phyloP scores from a whole-genome alignment of 495 filamentous ascomycete genomes.

The Trichoderma gamsii region DNA sequence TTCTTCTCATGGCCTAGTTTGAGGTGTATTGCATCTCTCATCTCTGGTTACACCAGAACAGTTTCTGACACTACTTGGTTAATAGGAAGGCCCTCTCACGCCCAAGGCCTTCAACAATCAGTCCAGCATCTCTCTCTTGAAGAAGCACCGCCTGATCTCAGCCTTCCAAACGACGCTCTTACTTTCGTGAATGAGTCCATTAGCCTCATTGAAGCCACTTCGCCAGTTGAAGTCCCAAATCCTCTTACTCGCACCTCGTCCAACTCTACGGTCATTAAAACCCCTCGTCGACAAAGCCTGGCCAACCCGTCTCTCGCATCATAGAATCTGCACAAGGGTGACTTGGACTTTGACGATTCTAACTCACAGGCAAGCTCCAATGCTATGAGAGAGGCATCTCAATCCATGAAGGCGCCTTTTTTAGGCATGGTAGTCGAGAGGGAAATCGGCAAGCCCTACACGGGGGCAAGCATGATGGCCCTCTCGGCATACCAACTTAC shows the following conservation, averaged over 20 bases:
- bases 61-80: neutral
- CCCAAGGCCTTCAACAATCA: neutral
- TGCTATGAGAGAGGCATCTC: neutral
- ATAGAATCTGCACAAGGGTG: neutral
- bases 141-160: neutral
- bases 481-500: neutral
- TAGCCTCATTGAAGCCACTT: neutral
- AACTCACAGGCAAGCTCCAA: slow-evolving; percentile 8
- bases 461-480: neutral
- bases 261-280: neutral
- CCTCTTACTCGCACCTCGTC: neutral
- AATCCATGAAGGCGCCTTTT: slow-evolving; percentile 26
- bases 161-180: neutral
- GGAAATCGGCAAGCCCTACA: neutral
- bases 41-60: neutral
- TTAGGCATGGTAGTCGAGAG: slow-evolving; percentile 27
- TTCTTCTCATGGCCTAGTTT: neutral
- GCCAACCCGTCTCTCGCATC: neutral
- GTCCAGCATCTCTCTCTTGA: neutral
- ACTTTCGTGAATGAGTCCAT: neutral
- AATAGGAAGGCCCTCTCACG: neutral
- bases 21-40: neutral
- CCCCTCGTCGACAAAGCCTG: slow-evolving; percentile 1
- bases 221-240: neutral
- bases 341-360: neutral